Base-by-base conservation (phyloP, 768 basidiomycete species). In the Serendipita sp. region DNA sequence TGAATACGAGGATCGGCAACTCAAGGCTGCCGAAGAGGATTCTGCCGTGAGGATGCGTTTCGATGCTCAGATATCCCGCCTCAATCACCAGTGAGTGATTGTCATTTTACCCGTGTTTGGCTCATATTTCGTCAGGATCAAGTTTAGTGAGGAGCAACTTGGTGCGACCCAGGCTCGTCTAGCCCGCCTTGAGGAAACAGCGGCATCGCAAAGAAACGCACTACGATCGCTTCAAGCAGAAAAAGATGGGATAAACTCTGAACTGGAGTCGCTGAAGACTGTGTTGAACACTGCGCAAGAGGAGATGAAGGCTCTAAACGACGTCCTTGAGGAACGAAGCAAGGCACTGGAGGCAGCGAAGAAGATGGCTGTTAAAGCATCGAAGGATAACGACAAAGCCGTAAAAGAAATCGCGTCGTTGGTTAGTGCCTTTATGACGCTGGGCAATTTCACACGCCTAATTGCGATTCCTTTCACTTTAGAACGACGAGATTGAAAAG, bases 401-500 rank as follows among this genome's bases (percentile, higher is more conserved):
- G 70, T 93, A 67, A 97, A 97, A 72, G 94, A 98, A 70, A 92
- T 98, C 58, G 83, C 86, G 4, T 74, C 76, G 16, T 85, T 84
- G 76, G 93, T 86, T 62, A 67, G 81, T 68, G 65, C 2, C 43
- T 51, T 67, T 64, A 63, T 58, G 20, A 64, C 5, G 20, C 16
- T 24, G 42, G 42, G 26, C 4, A 4, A 22, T 33, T 14, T 22
- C 3, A 53, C 44, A n/a, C n/a, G n/a, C n/a, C n/a, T n/a, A n/a
- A n/a, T n/a, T 42, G 38, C 24, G 62, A 62, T 69, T 60, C 64
- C 14, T 11, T 5, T 11, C 17, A n/a, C 7, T 28, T 3, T 65
- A 86, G 85, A 88, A 88, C 67, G 94, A 95, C 71, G 88, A 92
- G 69, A 96, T 96, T 64, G 90, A 92, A 72, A 90, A 89, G 70